phyloP scores from a whole-genome alignment of 495 filamentous ascomycete species.

The Echria macrotheca region DNA sequence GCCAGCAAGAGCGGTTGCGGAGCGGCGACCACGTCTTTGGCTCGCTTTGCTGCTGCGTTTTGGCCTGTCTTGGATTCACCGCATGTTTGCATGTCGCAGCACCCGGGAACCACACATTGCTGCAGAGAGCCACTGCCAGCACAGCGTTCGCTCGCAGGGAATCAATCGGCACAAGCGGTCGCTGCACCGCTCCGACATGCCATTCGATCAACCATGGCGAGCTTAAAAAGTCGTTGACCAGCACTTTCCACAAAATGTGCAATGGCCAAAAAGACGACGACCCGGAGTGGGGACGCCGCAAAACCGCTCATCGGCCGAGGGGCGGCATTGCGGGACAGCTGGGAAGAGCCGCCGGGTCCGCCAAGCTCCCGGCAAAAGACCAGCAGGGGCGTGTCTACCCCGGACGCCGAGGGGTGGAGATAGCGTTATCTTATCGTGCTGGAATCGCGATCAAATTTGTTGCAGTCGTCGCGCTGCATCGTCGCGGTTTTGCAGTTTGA shows the following conservation, averaged over 20 bases:
- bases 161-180: background rate
- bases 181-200: background rate
- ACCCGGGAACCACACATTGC: no score
- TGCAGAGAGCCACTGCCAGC: no score
- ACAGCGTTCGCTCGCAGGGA: no score
- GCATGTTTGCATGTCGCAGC: slow-evolving; percentile 11
- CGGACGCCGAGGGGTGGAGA: background rate
- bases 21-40: slow-evolving; percentile 3
- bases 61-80: slow-evolving; percentile 17
- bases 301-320: background rate
- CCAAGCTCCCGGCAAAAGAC: slow-evolving; percentile 4
- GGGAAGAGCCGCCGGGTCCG: slow-evolving; percentile 7
- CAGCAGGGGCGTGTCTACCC: background rate
- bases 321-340: background rate
- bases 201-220: background rate
- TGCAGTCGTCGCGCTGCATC: no score
- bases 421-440: slow-evolving; percentile 20
- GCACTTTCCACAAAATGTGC: background rate
- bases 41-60: slow-evolving; percentile 9
- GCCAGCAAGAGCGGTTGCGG: slow-evolving; percentile 2
- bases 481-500: no score
- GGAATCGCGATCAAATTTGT: slow-evolving; percentile 1
- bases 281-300: no score
- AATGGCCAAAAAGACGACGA: background rate
- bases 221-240: background rate